These are phyloP conservation scores for Nigrospora osmanthi DNA, from an alignment of 2,329 filamentous ascomycete genomes.

Conservation along the genomic window DNA sequence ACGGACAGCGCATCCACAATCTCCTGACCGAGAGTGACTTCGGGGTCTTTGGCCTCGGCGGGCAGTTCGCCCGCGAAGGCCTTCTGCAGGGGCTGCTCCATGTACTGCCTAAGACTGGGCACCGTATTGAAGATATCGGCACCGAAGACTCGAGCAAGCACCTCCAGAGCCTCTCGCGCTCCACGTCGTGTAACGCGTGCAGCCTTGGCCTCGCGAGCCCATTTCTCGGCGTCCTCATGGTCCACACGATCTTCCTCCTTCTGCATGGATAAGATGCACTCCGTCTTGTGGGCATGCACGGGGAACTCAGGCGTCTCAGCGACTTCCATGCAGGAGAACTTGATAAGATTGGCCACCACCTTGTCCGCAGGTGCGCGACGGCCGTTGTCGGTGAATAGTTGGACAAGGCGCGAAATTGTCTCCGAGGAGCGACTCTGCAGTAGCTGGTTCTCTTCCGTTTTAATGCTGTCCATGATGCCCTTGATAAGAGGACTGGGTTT, in stretches of 20 bases:
- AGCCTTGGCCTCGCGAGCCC: slow-evolving; percentile 80
- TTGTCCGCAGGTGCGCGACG: slow-evolving; percentile 87
- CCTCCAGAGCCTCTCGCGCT: slow-evolving; percentile 89
- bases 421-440: slow-evolving; percentile 80
- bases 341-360: slow-evolving; percentile 89
- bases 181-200: slow-evolving; percentile 87
- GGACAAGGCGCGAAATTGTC: slow-evolving; percentile 79
- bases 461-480: slow-evolving; percentile 96
- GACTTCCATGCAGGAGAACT: slow-evolving; percentile 96
- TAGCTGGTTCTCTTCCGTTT: slow-evolving; percentile 84
- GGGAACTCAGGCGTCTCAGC: slow-evolving; percentile 95
- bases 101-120: slow-evolving; percentile 71
- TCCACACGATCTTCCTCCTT: slow-evolving; percentile 97
- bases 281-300: slow-evolving; percentile 69
- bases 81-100: slow-evolving; percentile 70
- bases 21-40: slow-evolving; percentile 75
- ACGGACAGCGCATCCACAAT: slow-evolving; percentile 92
- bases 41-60: slow-evolving; percentile 62
- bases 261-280: slow-evolving; percentile 82
- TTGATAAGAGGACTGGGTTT: slow-evolving; percentile 92
- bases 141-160: slow-evolving; percentile 75
- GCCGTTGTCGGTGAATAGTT: slow-evolving; percentile 72
- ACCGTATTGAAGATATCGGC: slow-evolving; percentile 71
- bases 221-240: slow-evolving; percentile 78
- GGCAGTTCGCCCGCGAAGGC: slow-evolving; percentile 71